Evolutionary conservation across 352 stramenopile genomes (phyloP).

Genomic region (Phytophthora pinifolia): DNA sequence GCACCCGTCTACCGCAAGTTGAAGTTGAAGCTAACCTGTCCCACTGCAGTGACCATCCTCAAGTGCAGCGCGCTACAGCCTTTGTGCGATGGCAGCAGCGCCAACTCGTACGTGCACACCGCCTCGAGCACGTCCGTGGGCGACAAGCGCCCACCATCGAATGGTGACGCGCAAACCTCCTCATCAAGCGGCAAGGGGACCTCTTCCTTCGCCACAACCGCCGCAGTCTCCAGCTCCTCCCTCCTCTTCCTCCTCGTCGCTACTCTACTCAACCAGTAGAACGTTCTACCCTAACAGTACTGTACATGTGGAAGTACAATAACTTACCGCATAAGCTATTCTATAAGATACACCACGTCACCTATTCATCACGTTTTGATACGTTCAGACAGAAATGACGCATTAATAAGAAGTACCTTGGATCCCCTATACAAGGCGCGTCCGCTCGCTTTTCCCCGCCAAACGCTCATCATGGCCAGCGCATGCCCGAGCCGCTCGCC

Average conservation of each 20-base stretch:
- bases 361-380: too few species aligned
- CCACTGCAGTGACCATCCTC: conserved; percentile 38
- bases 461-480: conserved; percentile 8
- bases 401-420: background rate
- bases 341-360: too few species aligned
- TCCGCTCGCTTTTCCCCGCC: background rate
- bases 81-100: conserved; percentile 51
- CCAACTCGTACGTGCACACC: conserved; percentile 52
- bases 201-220: conserved; percentile 6
- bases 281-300: too few species aligned
- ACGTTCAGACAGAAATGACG: too few species aligned
- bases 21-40: conserved; percentile 4
- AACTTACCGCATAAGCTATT: too few species aligned
- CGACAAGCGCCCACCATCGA: conserved; percentile 34
- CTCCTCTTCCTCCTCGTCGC: too few species aligned
- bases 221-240: background rate
- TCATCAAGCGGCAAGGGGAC: conserved; percentile 13
- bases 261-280: too few species aligned
- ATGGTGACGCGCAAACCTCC: conserved; percentile 13
- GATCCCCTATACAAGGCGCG: background rate
- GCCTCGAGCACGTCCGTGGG: conserved; percentile 24
- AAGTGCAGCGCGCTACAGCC: conserved; percentile 53
- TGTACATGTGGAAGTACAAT: too few species aligned
- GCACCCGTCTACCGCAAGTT: conserved; percentile 13
- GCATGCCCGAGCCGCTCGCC: background rate